These are phyloP conservation scores for Pleomassaria siparia DNA, from an alignment of 2,329 filamentous ascomycete species.

Conservation along the genomic window DNA sequence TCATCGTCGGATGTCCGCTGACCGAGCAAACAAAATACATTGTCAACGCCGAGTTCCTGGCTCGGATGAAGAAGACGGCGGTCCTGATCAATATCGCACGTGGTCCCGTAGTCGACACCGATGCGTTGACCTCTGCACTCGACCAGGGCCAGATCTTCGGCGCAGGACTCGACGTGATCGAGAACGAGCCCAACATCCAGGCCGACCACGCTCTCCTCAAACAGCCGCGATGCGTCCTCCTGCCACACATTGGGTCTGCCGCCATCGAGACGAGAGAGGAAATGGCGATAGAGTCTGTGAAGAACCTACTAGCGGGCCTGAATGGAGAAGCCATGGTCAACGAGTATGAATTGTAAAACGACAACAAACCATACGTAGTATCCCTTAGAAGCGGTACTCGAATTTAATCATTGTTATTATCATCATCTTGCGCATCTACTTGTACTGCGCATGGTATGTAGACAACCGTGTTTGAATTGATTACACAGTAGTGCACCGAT, in stretches of 20 bases:
- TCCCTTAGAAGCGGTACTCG: too few relatives aligned
- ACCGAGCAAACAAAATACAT: conserved; percentile 31
- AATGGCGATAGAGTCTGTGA: conserved; percentile 60
- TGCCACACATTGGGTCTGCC: conserved; percentile 61
- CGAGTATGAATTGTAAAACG: conserved; percentile 22
- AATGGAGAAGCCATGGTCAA: conserved; percentile 30
- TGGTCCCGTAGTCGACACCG: conserved; percentile 58
- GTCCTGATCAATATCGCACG: conserved; percentile 60
- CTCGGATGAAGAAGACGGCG: conserved; percentile 54
- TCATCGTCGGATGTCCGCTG: conserved; percentile 32
- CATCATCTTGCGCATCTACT: too few relatives aligned
- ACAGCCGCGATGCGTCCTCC: conserved; percentile 53
- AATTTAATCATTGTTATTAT: too few relatives aligned
- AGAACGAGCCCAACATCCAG: conserved; percentile 55
- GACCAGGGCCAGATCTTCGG: conserved; percentile 54
- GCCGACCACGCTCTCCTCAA: conserved; percentile 51
- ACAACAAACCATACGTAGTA: too few relatives aligned
- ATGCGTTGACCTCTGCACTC: conserved; percentile 54
- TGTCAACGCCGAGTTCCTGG: conserved; percentile 40
- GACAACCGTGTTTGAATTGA: too few relatives aligned
- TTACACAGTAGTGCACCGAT: too few relatives aligned
- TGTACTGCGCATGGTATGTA: too few relatives aligned
- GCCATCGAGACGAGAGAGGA: conserved; percentile 60
- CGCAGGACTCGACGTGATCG: conserved; percentile 59
- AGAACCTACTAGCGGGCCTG: conserved; percentile 50